Evolutionary conservation across 495 filamentous ascomycete species (phyloP), one percentile per base, ranked within the genome.

Genomic region (Cairneyella variabilis): DNA sequence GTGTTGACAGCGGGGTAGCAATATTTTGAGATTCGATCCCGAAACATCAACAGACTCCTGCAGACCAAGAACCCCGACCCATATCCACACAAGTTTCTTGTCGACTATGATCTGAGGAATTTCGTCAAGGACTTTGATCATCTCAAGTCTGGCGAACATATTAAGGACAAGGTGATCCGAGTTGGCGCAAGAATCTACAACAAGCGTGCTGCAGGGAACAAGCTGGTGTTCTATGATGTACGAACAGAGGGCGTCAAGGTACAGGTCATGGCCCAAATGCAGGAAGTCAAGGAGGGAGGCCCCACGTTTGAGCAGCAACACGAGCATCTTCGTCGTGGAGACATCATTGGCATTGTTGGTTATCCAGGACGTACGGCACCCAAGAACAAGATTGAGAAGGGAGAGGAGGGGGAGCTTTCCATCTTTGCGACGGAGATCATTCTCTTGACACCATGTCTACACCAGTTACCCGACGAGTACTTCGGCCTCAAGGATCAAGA

Each of bases 21-120:
- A 91, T 98, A 97, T 73, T 95, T 96, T 65, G 92, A 98, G 74
- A 95, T 98, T 62, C 89, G 93, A 42, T 90, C 83, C 60, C 82
- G 88, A 46, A 77, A 76, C 41, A 82, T 97, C 77, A 86, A 91
- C 66, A 90, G 90, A 77, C 81, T 97, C 51, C 84, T 85, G 65
- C 77, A 86, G 67, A 84, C 79, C 66, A 84, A 90, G 73, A 71
- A 83, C 32, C 90, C 89, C 18, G 86, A 95, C 68, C 90, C 93
- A 16, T 97, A 96, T 69, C 95, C 93, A 9, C 93, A 99, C 83
- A 97, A 97, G 78, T 97, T 97, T 79, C 75, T 90, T 39, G 83
- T 88, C 67, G 89, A 83, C 60, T 85, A 84, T 59, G 85, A 91
- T 59, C 74, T 96, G 47, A 71, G 78, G 55, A 80, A 90, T 40